phyloP scores from a whole-genome alignment of 2,329 filamentous ascomycete species.

The Nigrospora sphaerica region DNA sequence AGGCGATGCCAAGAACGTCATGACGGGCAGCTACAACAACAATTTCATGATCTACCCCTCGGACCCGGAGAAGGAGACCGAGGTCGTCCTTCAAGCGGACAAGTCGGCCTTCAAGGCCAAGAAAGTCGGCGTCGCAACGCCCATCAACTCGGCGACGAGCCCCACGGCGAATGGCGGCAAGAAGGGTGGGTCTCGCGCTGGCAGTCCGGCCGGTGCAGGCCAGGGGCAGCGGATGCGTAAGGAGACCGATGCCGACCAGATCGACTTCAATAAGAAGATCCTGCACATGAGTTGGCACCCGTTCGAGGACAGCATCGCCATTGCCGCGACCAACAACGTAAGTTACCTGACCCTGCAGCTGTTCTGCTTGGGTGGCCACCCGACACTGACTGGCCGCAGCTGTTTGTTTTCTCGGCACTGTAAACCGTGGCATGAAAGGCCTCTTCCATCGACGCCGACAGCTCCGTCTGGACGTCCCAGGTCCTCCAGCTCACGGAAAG shows the following conservation, averaged over 20 bases:
- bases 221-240: slow-evolving; percentile 95
- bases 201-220: slow-evolving; percentile 71
- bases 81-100: slow-evolving; percentile 94
- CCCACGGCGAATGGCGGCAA: slow-evolving; percentile 69
- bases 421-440: slow-evolving; percentile 27
- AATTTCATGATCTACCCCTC: slow-evolving; percentile 99
- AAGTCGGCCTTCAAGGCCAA: slow-evolving; percentile 99
- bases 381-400: slow-evolving; percentile 34
- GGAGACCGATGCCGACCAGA: slow-evolving; percentile 98
- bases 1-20: slow-evolving; percentile 95
- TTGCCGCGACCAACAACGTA: slow-evolving; percentile 98
- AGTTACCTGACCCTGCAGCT: slow-evolving; percentile 32
- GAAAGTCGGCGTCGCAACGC: slow-evolving; percentile 96
- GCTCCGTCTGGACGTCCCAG: background rate
- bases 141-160: slow-evolving; percentile 79
- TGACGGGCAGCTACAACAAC: slow-evolving; percentile 99
- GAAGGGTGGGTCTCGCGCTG: slow-evolving; percentile 82
- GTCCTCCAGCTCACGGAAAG: background rate
- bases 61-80: slow-evolving; percentile 90
- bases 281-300: slow-evolving; percentile 99
- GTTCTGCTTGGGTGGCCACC: background rate
- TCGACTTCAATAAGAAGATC: slow-evolving; percentile 99
- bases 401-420: slow-evolving; percentile 74
- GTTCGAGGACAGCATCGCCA: slow-evolving; percentile 98
- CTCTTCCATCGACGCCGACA: background rate